Evolutionary conservation across 306 rosid species (phyloP).

Genomic region (Gleditsia sinensis): DNA sequence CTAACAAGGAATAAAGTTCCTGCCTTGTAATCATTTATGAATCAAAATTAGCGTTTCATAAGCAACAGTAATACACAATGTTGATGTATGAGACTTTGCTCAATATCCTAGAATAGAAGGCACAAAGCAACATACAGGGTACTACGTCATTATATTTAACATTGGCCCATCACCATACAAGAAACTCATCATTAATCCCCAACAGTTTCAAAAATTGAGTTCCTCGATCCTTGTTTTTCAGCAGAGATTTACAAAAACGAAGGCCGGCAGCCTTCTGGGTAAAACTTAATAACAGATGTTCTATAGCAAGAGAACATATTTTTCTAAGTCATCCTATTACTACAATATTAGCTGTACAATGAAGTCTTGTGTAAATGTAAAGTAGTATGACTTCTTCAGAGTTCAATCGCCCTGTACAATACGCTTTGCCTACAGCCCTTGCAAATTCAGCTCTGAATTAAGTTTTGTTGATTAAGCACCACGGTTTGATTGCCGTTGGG

Average conservation of each 20-base stretch:
- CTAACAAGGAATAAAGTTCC: no score
- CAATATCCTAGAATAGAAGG: not conserved
- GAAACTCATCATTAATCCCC: not conserved
- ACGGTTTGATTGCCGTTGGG: slow-evolving; percentile 20
- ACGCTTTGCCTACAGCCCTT: not conserved
- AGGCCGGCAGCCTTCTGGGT: not conserved
- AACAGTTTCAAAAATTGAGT: not conserved
- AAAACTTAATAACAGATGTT: not conserved
- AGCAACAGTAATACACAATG: no score
- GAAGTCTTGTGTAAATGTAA: not conserved
- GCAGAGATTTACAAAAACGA: slow-evolving; percentile 4
- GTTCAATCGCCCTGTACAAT: slow-evolving; percentile 28
- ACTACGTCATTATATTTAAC: not conserved
- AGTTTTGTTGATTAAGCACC: slow-evolving; percentile 31
- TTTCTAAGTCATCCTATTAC: slow-evolving; percentile 22
- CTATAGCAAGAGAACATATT: slow-evolving; percentile 7
- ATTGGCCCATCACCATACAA: not conserved
- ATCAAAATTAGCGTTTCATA: no score
- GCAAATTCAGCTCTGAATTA: slow-evolving; percentile 35
- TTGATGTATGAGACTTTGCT: not conserved
- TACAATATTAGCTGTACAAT: slow-evolving; percentile 35
- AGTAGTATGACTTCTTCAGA: slow-evolving; percentile 8
- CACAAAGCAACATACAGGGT: not conserved
- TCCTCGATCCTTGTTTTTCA: not conserved
- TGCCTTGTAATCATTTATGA: no score